Evolutionary conservation across 306 rosid genomes (phyloP).

Genomic region (Castanea sativa): DNA sequence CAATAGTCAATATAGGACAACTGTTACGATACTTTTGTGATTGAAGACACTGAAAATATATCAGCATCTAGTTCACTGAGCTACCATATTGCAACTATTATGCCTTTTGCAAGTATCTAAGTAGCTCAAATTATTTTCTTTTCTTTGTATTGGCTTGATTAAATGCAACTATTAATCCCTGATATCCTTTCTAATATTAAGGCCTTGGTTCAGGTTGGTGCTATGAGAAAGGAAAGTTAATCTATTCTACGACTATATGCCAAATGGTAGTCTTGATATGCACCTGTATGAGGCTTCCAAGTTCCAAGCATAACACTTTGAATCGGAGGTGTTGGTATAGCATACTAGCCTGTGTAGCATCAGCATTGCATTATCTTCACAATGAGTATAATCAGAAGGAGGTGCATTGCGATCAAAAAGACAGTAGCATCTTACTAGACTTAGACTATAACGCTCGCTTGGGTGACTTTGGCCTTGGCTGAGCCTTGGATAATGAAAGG

Average conservation of each 20-base stretch:
- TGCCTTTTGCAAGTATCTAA: no score
- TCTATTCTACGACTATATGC: constrained; percentile 51
- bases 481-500: no score
- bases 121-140: neutral
- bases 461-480: constrained; percentile 58
- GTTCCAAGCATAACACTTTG: constrained; percentile 12
- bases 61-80: no score
- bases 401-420: constrained; percentile 17
- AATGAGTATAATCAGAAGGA: constrained; percentile 45
- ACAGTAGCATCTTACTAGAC: constrained; percentile 19
- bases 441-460: constrained; percentile 44
- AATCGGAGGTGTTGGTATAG: constrained; percentile 33
- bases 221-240: constrained; percentile 48
- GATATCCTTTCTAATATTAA: neutral
- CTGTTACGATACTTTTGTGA: no score
- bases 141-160: neutral
- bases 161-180: neutral
- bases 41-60: no score
- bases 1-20: no score
- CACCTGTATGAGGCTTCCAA: constrained; percentile 30
- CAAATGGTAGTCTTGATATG: constrained; percentile 45
- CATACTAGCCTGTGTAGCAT: constrained; percentile 46
- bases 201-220: constrained; percentile 39
- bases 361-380: constrained; percentile 48
- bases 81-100: no score